Percentiles rank a stretch among this genome's conserved stretches.
These are phyloP conservation scores for Cryphonectria radicalis DNA, from an alignment of 2,329 filamentous ascomycete species.

Conservation along the genomic window DNA sequence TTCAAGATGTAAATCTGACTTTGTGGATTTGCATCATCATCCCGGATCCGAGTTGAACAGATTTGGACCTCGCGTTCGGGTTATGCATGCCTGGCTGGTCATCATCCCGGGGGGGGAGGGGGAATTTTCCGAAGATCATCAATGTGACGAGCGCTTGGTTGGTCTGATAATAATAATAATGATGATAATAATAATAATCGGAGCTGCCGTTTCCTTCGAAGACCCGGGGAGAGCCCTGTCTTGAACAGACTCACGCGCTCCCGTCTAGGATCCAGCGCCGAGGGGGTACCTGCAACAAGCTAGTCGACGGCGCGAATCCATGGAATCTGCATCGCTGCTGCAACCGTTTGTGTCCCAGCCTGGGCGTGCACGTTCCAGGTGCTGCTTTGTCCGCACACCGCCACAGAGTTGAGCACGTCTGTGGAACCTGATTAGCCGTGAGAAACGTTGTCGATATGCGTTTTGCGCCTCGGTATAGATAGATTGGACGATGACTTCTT, in stretches of 20 bases:
- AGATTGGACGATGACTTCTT: background rate
- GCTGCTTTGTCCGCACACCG: background rate
- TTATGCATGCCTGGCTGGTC: background rate
- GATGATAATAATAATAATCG: background rate
- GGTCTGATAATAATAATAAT: background rate
- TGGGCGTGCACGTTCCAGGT: conserved; percentile 11
- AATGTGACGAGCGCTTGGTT: conserved; percentile 5
- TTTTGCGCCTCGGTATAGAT: background rate
- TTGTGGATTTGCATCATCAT: conserved; percentile 10
- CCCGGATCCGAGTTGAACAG: background rate
- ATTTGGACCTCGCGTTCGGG: conserved; percentile 5
- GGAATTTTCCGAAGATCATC: conserved; percentile 13
- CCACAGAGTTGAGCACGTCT: background rate
- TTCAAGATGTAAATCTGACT: conserved; percentile 9
- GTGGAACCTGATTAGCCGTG: background rate
- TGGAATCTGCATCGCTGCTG: conserved; percentile 5
- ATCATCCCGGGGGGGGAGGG: background rate
- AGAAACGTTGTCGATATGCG: background rate
- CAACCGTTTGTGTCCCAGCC: conserved; percentile 13
- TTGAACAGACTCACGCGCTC: background rate
- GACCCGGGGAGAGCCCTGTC: background rate
- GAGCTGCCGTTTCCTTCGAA: conserved; percentile 6
- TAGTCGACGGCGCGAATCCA: background rate
- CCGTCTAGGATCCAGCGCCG: background rate
- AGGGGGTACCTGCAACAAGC: conserved; percentile 8